These are phyloP conservation scores for Penicillium paneum DNA, from an alignment of 2,329 filamentous ascomycete species.

Conservation along the genomic window DNA sequence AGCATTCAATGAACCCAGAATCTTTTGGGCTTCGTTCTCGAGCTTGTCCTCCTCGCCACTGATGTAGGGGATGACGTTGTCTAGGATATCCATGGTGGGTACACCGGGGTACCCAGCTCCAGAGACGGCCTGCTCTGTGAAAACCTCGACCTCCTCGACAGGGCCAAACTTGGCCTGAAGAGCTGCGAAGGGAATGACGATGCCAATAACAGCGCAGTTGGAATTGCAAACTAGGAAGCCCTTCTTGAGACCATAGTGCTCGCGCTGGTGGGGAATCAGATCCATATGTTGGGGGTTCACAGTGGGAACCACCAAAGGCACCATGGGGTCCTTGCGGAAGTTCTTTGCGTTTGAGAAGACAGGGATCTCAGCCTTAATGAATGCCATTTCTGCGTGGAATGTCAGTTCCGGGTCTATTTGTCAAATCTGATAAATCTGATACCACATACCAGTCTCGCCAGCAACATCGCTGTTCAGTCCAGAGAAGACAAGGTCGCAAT, in stretches of 20 bases:
- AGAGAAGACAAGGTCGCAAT: slow-evolving; percentile 91
- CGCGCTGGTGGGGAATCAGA: slow-evolving; percentile 83
- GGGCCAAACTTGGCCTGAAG: slow-evolving; percentile 82
- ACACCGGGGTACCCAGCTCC: slow-evolving; percentile 70
- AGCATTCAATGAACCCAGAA: slow-evolving; percentile 71
- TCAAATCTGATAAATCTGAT: neutral
- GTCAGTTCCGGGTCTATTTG: neutral
- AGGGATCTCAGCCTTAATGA: slow-evolving; percentile 79
- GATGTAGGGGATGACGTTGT: slow-evolving; percentile 95
- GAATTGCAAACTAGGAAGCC: slow-evolving; percentile 97
- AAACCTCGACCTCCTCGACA: slow-evolving; percentile 72
- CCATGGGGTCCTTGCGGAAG: slow-evolving; percentile 83
- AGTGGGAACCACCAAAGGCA: slow-evolving; percentile 90
- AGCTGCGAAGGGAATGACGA: slow-evolving; percentile 91
- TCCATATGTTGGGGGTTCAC: slow-evolving; percentile 87
- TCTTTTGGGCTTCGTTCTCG: slow-evolving; percentile 92
- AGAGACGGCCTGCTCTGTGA: slow-evolving; percentile 92
- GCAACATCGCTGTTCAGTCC: slow-evolving; percentile 91
- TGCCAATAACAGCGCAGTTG: slow-evolving; percentile 94
- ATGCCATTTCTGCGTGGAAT: slow-evolving; percentile 69
- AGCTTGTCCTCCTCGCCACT: slow-evolving; percentile 94
- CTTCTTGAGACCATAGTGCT: slow-evolving; percentile 67
- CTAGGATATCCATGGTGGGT: slow-evolving; percentile 89
- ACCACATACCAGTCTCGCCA: slow-evolving; percentile 72
- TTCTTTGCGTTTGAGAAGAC: slow-evolving; percentile 99